Evolutionary conservation across 139 green algal genomes (phyloP).

Genomic region (Nannochloris sp.): DNA sequence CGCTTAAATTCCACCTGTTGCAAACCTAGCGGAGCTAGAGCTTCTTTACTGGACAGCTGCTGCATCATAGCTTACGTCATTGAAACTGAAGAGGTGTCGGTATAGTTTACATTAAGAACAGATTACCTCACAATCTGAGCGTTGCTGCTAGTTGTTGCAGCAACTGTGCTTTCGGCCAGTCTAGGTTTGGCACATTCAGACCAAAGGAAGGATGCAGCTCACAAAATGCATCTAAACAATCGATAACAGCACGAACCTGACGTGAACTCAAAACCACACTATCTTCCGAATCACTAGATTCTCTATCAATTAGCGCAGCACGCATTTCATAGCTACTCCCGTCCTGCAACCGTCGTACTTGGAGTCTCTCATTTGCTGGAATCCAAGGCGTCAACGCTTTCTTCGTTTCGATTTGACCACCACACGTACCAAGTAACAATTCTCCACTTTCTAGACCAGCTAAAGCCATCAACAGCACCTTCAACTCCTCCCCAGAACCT

Average conservation of each 20-base stretch:
- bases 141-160: too few species aligned
- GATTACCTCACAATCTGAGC: too few species aligned
- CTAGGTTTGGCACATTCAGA: background rate
- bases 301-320: background rate
- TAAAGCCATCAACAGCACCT: background rate
- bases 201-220: background rate
- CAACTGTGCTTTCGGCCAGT: background rate
- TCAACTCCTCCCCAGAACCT: background rate
- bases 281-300: background rate
- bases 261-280: background rate
- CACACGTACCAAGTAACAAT: too few species aligned
- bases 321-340: background rate
- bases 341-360: background rate
- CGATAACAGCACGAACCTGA: background rate
- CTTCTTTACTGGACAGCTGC: too few species aligned
- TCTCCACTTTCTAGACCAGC: background rate
- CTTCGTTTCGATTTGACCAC: background rate
- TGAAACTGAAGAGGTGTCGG: too few species aligned
- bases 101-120: too few species aligned
- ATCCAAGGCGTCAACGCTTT: background rate
- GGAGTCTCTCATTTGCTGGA: background rate
- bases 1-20: too few species aligned
- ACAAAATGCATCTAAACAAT: background rate
- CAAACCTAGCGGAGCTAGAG: too few species aligned
- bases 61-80: too few species aligned